Evolutionary conservation across 768 basidiomycete genomes (phyloP).

Genomic region (Termitomyces sp.): DNA sequence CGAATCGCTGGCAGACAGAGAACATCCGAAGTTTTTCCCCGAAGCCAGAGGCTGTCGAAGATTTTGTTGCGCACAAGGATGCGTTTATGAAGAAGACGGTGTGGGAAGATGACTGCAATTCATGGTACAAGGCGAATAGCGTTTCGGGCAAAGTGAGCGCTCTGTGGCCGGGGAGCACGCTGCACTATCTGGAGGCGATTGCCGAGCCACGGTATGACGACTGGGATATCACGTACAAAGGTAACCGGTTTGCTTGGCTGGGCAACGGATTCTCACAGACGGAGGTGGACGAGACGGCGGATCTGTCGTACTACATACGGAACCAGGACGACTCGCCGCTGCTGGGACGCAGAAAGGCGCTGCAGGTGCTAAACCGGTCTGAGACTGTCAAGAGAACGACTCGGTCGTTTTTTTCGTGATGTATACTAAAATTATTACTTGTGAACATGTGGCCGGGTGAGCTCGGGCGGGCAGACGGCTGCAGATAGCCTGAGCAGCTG

Average conservation of each 20-base stretch:
- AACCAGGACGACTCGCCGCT: constrained; percentile 12
- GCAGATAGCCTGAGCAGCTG: neutral
- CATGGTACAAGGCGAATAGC: constrained; percentile 34
- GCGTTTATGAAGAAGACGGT: constrained; percentile 33
- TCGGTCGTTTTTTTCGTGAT: neutral
- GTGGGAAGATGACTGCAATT: constrained; percentile 30
- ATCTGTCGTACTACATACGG: constrained; percentile 33
- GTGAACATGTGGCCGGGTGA: neutral
- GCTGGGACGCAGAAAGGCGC: constrained; percentile 13
- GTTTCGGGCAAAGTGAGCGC: constrained; percentile 29
- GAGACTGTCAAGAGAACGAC: constrained; percentile 2
- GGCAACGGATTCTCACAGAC: constrained; percentile 35
- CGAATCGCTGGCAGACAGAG: constrained; percentile 35
- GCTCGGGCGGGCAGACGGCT: neutral
- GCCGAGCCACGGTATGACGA: constrained; percentile 33
- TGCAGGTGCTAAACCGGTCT: constrained; percentile 13
- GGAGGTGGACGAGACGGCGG: constrained; percentile 29
- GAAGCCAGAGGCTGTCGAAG: constrained; percentile 32
- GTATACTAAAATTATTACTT: neutral
- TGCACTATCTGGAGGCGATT: constrained; percentile 35
- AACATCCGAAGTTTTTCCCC: constrained; percentile 35
- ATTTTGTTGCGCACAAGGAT: constrained; percentile 31
- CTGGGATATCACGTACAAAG: constrained; percentile 33
- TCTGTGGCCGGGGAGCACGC: constrained; percentile 35
- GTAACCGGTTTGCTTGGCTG: constrained; percentile 34